Base-by-base conservation (phyloP, 2,329 filamentous ascomycete species). In the Aspergillus puulaauensis region DNA sequence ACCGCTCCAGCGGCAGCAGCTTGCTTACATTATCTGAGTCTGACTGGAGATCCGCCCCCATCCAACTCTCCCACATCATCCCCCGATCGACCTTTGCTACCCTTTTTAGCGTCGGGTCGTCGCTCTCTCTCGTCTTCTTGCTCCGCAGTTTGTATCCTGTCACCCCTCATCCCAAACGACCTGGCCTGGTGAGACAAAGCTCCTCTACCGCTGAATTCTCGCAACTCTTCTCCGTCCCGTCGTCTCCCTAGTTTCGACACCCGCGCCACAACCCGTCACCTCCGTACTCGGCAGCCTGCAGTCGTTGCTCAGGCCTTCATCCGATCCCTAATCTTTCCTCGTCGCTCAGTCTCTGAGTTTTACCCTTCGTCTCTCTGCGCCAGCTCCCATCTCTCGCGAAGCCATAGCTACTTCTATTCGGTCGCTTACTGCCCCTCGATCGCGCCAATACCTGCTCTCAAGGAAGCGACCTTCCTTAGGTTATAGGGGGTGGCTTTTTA, bases 31-130 rank as follows among this genome's bases (percentile, higher is more conserved):
- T 63, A 64, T 65, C 62, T 64, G 17, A 56, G 46, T 44, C 12
- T 50, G 52, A 56, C 57, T 61, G 52, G 58, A 64, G 61, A 65
- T 65, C 61, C 61, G 48, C 57, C 57, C 55, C 57, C 59, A 61
- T 64, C 61, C 63, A 63, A 47, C 61, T 62, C 58, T 63, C 60
- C 62, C 61, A 61, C 61, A 65, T 63, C 62, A 64, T 64, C 59
- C 61, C 60, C 61, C 60, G 60, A 66, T 66, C 65, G 58, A 59
- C 61, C 56, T 65, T 54, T 61, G 61, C 58, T 61, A 61, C 61
- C 60, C 66, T 64, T 63, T 54, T 63, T 66, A 66, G 64, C 64
- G 60, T 66, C 60, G 57, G 61, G 58, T 68, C 62, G 61, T 62
- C 65, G 61, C 55, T 62, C 60, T 65, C 63, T 49, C 62, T 64